Evolutionary conservation across 805 yeast genomes (phyloP), one percentile per base, ranked within the genome.

Genomic region (Wickerhamiella cacticola): DNA sequence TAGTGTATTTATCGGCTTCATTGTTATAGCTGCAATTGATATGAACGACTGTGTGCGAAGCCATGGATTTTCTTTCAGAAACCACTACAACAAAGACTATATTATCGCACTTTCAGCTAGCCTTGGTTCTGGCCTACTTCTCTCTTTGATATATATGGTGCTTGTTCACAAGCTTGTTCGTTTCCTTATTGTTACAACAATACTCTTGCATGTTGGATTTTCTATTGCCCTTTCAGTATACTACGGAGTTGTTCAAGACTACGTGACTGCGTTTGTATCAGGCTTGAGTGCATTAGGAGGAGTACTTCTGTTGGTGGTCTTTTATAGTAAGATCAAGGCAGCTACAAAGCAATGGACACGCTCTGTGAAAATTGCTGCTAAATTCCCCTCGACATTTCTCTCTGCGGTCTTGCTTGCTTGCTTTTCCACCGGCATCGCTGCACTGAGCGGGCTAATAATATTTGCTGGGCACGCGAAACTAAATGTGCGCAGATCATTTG

Each of bases 401-500:
- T 49, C 77, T 2, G 66, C 77, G 1, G 15, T 39, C 6, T 3
- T 23, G 5, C 29, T 39, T 23, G 42, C 42, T 13, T 4, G 7
- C 42, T 39, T 39, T n/a, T 69, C 79, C 5, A 78, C 80, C 5
- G 78, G 75, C 1, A 81, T 87, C 56, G 72, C 81, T 5, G 69
- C 76, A 1, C 67, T 86, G 44, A 82, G 85, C 58, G 68, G 81
- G 12, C 71, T 76, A 19, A 81, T 79, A 1, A 68, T 86, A 46
- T 82, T 80, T 19, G 81, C 94, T 1, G 74, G 83, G 3, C 85
- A 86, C 62, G 80, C 82, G 60, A 84, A 82, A 58, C 82, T 75
- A 67, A 79, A 80, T 49, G 26, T 50, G 16, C 22, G 15, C 15
- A 45, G 61, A 2, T 66, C 72, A 13, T 53, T 55, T 25, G 61